A percentile compares a stretch with the other conserved stretches of the same genome.
phyloP scores from a whole-genome alignment of 2,329 filamentous ascomycete genomes.

The Fusarium brevicatenulatum region DNA sequence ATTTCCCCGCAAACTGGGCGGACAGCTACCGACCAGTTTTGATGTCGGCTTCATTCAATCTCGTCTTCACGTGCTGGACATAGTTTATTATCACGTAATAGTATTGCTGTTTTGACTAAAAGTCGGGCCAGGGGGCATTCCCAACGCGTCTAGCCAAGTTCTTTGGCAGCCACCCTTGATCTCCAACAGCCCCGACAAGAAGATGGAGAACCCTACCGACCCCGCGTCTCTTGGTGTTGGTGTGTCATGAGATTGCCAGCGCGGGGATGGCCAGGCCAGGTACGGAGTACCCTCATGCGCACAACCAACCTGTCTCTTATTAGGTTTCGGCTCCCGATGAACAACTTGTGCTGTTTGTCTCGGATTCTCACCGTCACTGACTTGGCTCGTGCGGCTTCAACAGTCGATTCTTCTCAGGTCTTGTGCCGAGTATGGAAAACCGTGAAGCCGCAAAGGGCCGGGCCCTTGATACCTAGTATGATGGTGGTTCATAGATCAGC shows the following conservation, averaged over 20 bases:
- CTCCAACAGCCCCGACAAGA: conserved; percentile 36
- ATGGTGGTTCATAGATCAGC: conserved; percentile 22
- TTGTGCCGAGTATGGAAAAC: conserved; percentile 9
- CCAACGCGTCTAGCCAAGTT: conserved; percentile 27
- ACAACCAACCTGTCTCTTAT: conserved; percentile 1
- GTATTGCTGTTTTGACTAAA: conserved; percentile 41
- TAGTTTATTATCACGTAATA: conserved; percentile 43
- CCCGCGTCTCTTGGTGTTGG: conserved; percentile 34
- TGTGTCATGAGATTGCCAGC: conserved; percentile 37
- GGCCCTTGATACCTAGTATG: conserved; percentile 1
- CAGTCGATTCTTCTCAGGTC: conserved; percentile 11
- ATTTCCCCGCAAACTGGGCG: conserved; percentile 43
- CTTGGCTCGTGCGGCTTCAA: conserved; percentile 30
- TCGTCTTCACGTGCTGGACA: conserved; percentile 35
- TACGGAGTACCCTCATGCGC: conserved; percentile 1
- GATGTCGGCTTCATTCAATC: conserved; percentile 19
- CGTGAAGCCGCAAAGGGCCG: conserved; percentile 24
- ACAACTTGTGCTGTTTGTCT: conserved; percentile 6
- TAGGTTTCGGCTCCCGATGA: conserved; percentile 24
- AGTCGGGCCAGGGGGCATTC: conserved; percentile 22
- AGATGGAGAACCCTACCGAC: conserved; percentile 34
- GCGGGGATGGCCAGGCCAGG: conserved; percentile 14
- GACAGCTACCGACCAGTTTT: conserved; percentile 16
- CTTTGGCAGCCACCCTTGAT: conserved; percentile 34
- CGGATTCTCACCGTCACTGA: conserved; percentile 22